Percentiles rank a stretch among this genome's conserved stretches.
Conservation (phyloP, 2,329 filamentous ascomycete species). For the Dactylellina cionopaga region DNA sequence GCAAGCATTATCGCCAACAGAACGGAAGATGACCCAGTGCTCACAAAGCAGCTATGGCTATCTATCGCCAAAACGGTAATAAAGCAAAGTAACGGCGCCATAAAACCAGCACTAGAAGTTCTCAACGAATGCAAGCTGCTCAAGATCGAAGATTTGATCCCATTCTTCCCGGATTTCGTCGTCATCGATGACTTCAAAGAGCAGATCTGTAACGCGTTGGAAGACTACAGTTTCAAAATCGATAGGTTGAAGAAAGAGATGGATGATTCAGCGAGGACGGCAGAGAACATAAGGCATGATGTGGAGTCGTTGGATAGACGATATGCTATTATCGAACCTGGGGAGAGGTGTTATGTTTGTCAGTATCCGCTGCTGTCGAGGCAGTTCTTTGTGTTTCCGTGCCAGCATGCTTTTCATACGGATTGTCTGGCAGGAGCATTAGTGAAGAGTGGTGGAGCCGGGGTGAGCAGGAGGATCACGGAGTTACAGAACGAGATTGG, state of each 20-base stretch:
- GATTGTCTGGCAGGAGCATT: constrained; percentile 91
- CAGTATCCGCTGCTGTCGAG: constrained; percentile 83
- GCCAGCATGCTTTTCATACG: constrained; percentile 96
- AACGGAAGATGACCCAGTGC: constrained; percentile 77
- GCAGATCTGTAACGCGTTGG: constrained; percentile 91
- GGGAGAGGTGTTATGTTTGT: constrained; percentile 92
- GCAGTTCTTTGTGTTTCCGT: constrained; percentile 98
- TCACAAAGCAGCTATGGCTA: constrained; percentile 95
- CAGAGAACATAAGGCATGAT: constrained; percentile 87
- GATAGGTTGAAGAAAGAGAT: constrained; percentile 89
- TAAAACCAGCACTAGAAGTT: constrained; percentile 93
- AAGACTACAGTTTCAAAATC: constrained; percentile 92
- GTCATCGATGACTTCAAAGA: constrained; percentile 99
- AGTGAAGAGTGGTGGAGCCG: constrained; percentile 79
- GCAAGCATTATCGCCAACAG: constrained; percentile 89
- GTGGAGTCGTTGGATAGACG: constrained; percentile 85
- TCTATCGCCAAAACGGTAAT: constrained; percentile 95
- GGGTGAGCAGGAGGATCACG: constrained; percentile 79
- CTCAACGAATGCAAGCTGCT: constrained; percentile 89
- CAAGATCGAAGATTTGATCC: constrained; percentile 94
- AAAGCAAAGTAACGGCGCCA: constrained; percentile 77
- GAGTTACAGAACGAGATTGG: constrained; percentile 87
- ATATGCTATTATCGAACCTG: constrained; percentile 95
- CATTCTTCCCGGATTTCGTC: constrained; percentile 98
- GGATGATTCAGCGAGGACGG: constrained; percentile 91